These are phyloP conservation scores for Colletotrichum higginsianum DNA, from an alignment of 2,329 filamentous ascomycete species.

Conservation along the genomic window DNA sequence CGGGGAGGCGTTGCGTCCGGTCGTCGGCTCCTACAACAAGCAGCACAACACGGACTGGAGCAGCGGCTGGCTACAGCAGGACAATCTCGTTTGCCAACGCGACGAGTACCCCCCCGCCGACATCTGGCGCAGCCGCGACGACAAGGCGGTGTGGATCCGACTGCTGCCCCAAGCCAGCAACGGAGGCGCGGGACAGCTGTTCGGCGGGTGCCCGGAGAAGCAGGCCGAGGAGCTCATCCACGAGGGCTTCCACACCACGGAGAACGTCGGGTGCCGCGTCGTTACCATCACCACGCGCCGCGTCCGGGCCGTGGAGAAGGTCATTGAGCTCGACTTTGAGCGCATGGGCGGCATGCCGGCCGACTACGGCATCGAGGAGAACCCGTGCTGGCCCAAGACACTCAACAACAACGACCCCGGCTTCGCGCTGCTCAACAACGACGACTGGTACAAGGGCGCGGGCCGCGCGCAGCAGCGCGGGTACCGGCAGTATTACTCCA, in stretches of 20 bases:
- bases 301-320: conserved; percentile 7
- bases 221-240: conserved; percentile 1
- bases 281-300: conserved; percentile 5
- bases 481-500: conserved; percentile 3
- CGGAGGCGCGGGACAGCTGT: conserved; percentile 8
- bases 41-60: conserved; percentile 26
- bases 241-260: conserved; percentile 3
- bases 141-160: conserved; percentile 5
- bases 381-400: conserved; percentile 12
- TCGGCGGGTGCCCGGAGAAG: conserved; percentile 8
- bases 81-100: conserved; percentile 21
- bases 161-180: conserved; percentile 5
- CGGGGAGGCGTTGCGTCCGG: conserved; percentile 15
- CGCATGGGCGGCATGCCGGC: conserved; percentile 12
- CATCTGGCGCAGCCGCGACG: conserved; percentile 29
- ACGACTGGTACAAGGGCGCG: conserved; percentile 8
- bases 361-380: conserved; percentile 13
- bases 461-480: conserved; percentile 8
- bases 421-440: conserved; percentile 9
- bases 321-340: conserved; percentile 16
- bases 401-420: conserved; percentile 9
- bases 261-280: conserved; percentile 9
- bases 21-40: conserved; percentile 7
- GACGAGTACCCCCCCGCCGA: conserved; percentile 31
- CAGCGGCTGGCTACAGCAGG: conserved; percentile 19